Conservation (phyloP, 129 eudicot genomes). For the Pittosporum tobira region DNA sequence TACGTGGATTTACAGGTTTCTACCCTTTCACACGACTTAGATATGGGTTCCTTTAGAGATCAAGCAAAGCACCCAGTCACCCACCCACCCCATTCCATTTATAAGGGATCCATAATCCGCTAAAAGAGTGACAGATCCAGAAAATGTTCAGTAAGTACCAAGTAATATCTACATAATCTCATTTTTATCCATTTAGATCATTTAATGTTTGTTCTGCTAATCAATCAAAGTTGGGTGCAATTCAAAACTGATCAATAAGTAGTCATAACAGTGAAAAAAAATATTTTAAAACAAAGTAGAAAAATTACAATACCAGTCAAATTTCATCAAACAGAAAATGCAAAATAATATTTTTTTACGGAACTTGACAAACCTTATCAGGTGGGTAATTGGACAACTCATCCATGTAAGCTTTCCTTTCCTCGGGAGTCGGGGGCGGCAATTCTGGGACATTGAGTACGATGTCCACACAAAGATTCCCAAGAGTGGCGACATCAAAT, state of each 20-base stretch:
- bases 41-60: too few species aligned
- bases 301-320: not conserved
- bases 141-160: not conserved
- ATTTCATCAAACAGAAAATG: not conserved
- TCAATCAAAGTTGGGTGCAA: not conserved
- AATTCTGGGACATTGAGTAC: conserved; percentile 68
- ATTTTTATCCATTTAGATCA: not conserved
- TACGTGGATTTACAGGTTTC: too few species aligned
- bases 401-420: conserved; percentile 70
- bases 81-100: too few species aligned
- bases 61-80: too few species aligned
- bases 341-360: too few species aligned
- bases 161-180: not conserved
- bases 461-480: conserved; percentile 80
- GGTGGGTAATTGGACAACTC: conserved; percentile 68
- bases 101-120: too few species aligned
- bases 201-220: too few species aligned
- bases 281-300: too few species aligned
- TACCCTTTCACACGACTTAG: too few species aligned
- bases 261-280: too few species aligned
- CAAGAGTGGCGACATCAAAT: conserved; percentile 75
- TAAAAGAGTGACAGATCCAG: not conserved
- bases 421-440: conserved; percentile 51
- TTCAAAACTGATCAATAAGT: not conserved
- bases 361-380: conserved; percentile 55